A percentile compares a stretch with the other conserved stretches of the same genome.
These are phyloP conservation scores for Pseudozyma flocculosa DNA, from an alignment of 1,284 basidiomycete species.

Conservation along the genomic window DNA sequence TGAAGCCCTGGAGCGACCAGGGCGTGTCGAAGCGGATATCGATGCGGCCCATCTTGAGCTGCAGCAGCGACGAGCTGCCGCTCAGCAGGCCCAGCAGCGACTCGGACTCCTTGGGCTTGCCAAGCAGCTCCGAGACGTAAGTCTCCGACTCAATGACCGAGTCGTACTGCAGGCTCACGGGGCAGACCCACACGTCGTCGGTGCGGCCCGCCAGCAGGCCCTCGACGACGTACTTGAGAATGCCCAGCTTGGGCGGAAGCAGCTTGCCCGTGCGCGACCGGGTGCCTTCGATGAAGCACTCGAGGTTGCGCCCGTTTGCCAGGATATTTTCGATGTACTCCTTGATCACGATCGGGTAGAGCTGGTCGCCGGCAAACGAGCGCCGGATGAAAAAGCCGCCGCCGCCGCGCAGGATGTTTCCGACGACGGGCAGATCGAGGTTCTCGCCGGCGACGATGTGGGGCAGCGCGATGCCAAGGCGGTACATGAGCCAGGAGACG, in stretches of 20 bases:
- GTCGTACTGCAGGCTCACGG: conserved; percentile 59
- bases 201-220: conserved; percentile 52
- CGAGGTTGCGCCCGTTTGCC: conserved; percentile 55
- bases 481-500: conserved; percentile 54
- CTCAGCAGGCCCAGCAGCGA: conserved; percentile 56
- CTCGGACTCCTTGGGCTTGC: conserved; percentile 60
- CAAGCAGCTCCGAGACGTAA: conserved; percentile 59
- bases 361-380: conserved; percentile 56
- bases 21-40: conserved; percentile 59
- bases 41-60: conserved; percentile 58
- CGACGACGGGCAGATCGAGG: conserved; percentile 56
- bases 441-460: conserved; percentile 59
- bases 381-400: conserved; percentile 59
- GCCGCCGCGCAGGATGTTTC: conserved; percentile 54
- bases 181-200: conserved; percentile 58
- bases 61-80: conserved; percentile 53
- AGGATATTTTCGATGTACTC: conserved; percentile 59
- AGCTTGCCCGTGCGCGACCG: conserved; percentile 59
- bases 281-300: conserved; percentile 59
- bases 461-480: conserved; percentile 57
- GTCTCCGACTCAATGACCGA: conserved; percentile 59
- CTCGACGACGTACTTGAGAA: conserved; percentile 59
- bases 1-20: conserved; percentile 56
- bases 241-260: conserved; percentile 59
- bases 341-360: conserved; percentile 58